Conservation (phyloP, 371 early-diverging fungal species). For the Nematocida major region DNA sequence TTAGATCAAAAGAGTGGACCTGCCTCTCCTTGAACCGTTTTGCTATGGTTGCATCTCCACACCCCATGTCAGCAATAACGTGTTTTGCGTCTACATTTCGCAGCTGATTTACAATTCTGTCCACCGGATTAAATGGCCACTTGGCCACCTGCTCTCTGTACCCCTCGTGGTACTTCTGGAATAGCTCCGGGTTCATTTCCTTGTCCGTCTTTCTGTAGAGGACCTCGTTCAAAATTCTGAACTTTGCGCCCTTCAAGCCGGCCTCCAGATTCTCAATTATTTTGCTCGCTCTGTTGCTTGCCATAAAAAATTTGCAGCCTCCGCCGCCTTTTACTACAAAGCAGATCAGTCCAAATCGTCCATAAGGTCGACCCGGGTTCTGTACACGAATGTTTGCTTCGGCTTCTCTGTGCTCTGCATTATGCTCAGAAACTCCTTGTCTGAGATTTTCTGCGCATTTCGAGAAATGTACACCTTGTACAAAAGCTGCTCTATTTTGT, state of each 20-base stretch:
- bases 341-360: conserved; percentile 22
- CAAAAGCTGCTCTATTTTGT: conserved; percentile 38
- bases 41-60: conserved; percentile 86
- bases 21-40: conserved; percentile 66
- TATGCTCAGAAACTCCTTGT: conserved; percentile 16
- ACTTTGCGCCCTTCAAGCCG: conserved; percentile 61
- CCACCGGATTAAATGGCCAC: conserved; percentile 93
- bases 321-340: neutral
- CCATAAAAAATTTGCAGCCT: conserved; percentile 40
- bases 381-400: conserved; percentile 35
- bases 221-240: conserved; percentile 64
- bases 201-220: conserved; percentile 59
- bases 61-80: conserved; percentile 83
- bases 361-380: neutral
- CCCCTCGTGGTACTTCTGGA: conserved; percentile 77
- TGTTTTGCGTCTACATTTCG: conserved; percentile 40
- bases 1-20: conserved; percentile 80
- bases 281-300: neutral
- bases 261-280: conserved; percentile 56
- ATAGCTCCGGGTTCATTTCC: conserved; percentile 52
- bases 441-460: neutral
- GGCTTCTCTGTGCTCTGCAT: conserved; percentile 29
- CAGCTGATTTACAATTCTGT: conserved; percentile 72
- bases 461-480: neutral
- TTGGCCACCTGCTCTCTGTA: conserved; percentile 80